Percentiles rank a stretch among this genome's conserved stretches.
Conservation (phyloP, 352 stramenopile species). For the Globisporangium irregulare region DNA sequence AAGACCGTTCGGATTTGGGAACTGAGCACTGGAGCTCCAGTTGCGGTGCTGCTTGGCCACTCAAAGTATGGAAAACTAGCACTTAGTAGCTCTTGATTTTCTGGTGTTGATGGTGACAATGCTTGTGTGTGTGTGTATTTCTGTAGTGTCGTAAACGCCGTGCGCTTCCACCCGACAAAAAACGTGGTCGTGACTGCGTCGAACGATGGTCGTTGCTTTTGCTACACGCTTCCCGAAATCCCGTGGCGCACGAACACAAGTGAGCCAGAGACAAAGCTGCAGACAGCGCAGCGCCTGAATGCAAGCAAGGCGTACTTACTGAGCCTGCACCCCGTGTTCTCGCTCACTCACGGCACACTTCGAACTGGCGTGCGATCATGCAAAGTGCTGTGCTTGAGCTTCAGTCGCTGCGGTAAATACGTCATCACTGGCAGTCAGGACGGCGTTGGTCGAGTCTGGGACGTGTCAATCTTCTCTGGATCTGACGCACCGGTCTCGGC, state of each 20-base stretch:
- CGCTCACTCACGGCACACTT: slow-evolving; percentile 55
- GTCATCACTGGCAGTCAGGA: slow-evolving; percentile 94
- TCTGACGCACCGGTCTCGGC: slow-evolving; percentile 44
- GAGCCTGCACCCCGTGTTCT: slow-evolving; percentile 76
- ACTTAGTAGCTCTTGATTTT: neutral
- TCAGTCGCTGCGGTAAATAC: slow-evolving; percentile 80
- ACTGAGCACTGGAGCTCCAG: slow-evolving; percentile 72
- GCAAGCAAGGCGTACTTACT: slow-evolving; percentile 72
- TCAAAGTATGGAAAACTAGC: slow-evolving; percentile 66
- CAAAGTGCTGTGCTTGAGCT: slow-evolving; percentile 72
- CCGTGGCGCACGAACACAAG: slow-evolving; percentile 24
- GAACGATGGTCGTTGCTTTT: slow-evolving; percentile 90
- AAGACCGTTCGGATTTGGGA: slow-evolving; percentile 90
- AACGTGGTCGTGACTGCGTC: slow-evolving; percentile 90
- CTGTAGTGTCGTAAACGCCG: slow-evolving; percentile 72
- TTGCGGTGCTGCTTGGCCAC: slow-evolving; percentile 84
- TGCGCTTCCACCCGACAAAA: slow-evolving; percentile 83
- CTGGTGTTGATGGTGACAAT: neutral
- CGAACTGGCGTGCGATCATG: slow-evolving; percentile 54
- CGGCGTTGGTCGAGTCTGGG: slow-evolving; percentile 90
- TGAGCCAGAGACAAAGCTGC: slow-evolving; percentile 58
- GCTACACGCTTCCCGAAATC: slow-evolving; percentile 87
- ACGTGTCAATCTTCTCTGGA: slow-evolving; percentile 55
- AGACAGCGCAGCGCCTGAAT: slow-evolving; percentile 76
- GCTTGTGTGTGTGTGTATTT: neutral